Conservation (phyloP, 2,329 filamentous ascomycete genomes). For the Calycina herbarum region DNA sequence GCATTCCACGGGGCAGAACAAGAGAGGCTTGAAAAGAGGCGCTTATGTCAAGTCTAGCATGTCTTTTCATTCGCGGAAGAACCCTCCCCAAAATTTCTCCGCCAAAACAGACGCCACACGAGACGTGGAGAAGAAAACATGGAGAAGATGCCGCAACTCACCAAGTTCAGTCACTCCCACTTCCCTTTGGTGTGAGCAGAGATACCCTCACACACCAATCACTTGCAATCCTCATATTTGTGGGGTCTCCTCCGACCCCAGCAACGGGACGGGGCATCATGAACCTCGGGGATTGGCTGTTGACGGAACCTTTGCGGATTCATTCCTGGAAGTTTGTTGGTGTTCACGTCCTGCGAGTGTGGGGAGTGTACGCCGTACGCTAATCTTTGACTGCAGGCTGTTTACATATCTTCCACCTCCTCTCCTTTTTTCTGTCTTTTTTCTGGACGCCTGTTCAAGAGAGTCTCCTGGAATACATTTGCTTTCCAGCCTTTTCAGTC, state of each 20-base stretch:
- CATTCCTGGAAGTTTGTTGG: conserved; percentile 6
- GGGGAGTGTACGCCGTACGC: neutral
- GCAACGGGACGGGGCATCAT: neutral
- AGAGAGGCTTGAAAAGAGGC: neutral
- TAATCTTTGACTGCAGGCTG: neutral
- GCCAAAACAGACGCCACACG: conserved; percentile 2
- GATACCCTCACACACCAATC: neutral
- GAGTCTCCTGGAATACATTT: conserved; percentile 1
- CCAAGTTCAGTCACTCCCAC: neutral
- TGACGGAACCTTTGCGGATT: conserved; percentile 1
- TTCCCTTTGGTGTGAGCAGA: neutral
- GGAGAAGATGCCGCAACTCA: conserved; percentile 3
- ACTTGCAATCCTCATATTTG: neutral
- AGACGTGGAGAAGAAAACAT: neutral
- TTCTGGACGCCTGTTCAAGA: neutral
- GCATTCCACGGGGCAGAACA: neutral
- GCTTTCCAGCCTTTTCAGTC: neutral
- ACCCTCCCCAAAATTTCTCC: conserved; percentile 4
- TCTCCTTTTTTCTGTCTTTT: neutral
- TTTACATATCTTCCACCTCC: conserved; percentile 9
- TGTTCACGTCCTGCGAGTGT: neutral
- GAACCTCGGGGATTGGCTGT: conserved; percentile 3
- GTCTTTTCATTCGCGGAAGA: conserved; percentile 9
- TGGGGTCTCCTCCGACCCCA: conserved; percentile 7
- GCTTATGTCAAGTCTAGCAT: neutral